These are phyloP conservation scores for Suhomyces wounanorum DNA, from an alignment of 1,139 yeast species.

Conservation along the genomic window DNA sequence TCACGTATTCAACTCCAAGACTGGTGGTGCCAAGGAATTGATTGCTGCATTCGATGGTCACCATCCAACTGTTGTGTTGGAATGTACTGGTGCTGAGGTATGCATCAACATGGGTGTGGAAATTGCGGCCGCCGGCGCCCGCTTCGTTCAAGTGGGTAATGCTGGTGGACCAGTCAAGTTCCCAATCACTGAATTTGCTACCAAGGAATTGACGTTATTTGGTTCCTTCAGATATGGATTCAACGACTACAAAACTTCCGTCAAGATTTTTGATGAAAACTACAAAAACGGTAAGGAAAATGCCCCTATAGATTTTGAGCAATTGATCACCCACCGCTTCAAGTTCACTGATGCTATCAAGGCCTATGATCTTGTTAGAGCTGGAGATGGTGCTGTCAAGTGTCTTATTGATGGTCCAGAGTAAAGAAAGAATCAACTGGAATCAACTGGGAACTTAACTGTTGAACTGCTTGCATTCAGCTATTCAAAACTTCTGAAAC, in stretches of 20 bases:
- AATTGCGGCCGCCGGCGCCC: constrained; percentile 61
- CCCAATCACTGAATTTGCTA: constrained; percentile 73
- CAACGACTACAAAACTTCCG: constrained; percentile 77
- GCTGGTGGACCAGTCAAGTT: constrained; percentile 65
- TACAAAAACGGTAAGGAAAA: constrained; percentile 62
- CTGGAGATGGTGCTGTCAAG: constrained; percentile 47
- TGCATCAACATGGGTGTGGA: constrained; percentile 67
- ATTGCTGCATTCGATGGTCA: constrained; percentile 44
- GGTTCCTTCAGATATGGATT: constrained; percentile 84
- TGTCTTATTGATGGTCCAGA: constrained; percentile 51
- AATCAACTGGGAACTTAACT: not conserved
- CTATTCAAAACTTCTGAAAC: too few species aligned
- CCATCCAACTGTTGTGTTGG: constrained; percentile 63
- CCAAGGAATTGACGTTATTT: constrained; percentile 67
- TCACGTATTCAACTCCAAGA: constrained; percentile 58
- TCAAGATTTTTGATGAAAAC: constrained; percentile 59
- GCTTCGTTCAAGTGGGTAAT: constrained; percentile 76
- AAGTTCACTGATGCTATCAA: constrained; percentile 71
- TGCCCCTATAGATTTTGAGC: constrained; percentile 45
- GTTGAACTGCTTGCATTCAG: not conserved
- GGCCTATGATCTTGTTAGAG: constrained; percentile 73
- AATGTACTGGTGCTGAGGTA: constrained; percentile 73
- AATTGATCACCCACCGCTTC: constrained; percentile 77
- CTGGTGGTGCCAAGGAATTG: constrained; percentile 40
- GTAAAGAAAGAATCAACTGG: constrained; percentile 13